Evolutionary conservation across 495 filamentous ascomycete species (phyloP), one percentile per base, ranked within the genome.

Genomic region (Penicillium lagena): DNA sequence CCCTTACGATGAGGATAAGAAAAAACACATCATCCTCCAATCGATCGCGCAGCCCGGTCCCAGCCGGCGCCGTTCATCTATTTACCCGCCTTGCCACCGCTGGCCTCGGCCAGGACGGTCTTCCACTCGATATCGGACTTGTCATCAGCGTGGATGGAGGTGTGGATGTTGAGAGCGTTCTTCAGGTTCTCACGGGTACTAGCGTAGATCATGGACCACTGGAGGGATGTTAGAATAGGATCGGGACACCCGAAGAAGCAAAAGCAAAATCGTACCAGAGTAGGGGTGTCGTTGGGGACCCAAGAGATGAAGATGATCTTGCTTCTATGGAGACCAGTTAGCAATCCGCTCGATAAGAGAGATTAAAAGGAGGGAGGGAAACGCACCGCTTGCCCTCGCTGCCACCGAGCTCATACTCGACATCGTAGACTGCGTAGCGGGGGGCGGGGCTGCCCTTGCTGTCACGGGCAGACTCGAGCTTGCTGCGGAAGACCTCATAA

Each of bases 271-370:
- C 84, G 66, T 72, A 96, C 91, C 71, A 83, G 80, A 63, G 89
- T 81, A 49, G 81, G 72, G 49, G 89, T 83, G 60, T 90, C 80
- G 75, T 85, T 82, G 38, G 93, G 91, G 45, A 86, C 87, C 90
- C 90, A 98, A 47, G 85, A 78, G 60, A 96, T 87, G 75, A 97
- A 95, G 54, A 87, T 83, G 58, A 98, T 93, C 80, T 98, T 98
- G 80, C 78, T 90, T 69, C 91, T 91, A 55, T 43, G 37, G 12
- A 6, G n/a, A 34, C 6, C 32, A 34, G 32, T 10, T 7, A 12
- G n/a, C 10, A 11, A 3, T 34, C 9, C 32, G 9, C 9, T 12
- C 9, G 4, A 34, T 6, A 34, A 34, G 32, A 22, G 32, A 32
- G 13, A 31, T 14, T 27, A 10, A 9, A 39, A 14, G 35, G 10